Percentiles rank a stretch among this genome's conserved stretches.
These are phyloP conservation scores for Diaporthe eres DNA, from an alignment of 2,329 filamentous ascomycete genomes.

Conservation along the genomic window DNA sequence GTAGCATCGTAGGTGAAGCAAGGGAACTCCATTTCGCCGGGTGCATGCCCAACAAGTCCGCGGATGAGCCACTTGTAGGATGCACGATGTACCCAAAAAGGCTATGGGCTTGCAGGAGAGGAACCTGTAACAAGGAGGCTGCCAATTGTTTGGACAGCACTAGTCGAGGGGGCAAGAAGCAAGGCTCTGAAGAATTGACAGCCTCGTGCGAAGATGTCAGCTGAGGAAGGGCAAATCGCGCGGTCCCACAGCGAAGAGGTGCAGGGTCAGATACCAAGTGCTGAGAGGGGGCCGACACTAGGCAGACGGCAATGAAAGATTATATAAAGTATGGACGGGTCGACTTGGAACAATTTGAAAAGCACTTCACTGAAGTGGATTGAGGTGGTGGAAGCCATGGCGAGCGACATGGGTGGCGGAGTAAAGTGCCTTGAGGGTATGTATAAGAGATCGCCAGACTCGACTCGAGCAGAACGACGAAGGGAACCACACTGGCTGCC, in stretches of 20 bases:
- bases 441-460: constrained; percentile 39
- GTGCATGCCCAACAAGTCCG: background rate
- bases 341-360: background rate
- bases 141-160: background rate
- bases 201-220: constrained; percentile 30
- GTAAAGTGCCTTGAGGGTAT: constrained; percentile 38
- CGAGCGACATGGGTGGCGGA: constrained; percentile 36
- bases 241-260: constrained; percentile 5
- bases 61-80: background rate
- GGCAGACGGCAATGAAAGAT: constrained; percentile 29
- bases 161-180: constrained; percentile 14
- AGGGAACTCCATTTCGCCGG: constrained; percentile 32
- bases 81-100: background rate
- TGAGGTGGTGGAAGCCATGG: constrained; percentile 34
- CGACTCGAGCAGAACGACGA: constrained; percentile 28
- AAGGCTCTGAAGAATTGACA: constrained; percentile 22
- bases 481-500: constrained; percentile 5
- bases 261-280: constrained; percentile 8
- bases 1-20: constrained; percentile 16
- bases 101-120: constrained; percentile 17
- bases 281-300: constrained; percentile 23
- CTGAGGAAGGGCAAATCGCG: background rate
- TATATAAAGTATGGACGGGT: constrained; percentile 21
- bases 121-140: background rate
- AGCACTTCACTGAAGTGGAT: constrained; percentile 26